A percentile compares a stretch with the other conserved stretches of the same genome.
phyloP scores from a whole-genome alignment of 2,329 filamentous ascomycete genomes.

The Diplodia scrobiculata region DNA sequence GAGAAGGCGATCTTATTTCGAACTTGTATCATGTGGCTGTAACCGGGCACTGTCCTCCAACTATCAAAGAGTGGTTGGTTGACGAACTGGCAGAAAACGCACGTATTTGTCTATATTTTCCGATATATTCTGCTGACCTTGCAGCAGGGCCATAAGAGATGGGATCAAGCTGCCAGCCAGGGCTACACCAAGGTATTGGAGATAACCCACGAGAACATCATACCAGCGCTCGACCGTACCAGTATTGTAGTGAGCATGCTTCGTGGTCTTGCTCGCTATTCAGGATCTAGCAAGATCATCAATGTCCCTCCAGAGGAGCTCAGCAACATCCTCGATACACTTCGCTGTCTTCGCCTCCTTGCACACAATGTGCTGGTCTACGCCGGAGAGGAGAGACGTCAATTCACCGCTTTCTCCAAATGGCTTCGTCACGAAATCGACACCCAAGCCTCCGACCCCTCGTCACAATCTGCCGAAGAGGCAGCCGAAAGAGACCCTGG shows the following conservation, averaged over 20 bases:
- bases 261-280: constrained; percentile 78
- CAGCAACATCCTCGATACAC: constrained; percentile 60
- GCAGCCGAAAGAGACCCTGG: constrained; percentile 74
- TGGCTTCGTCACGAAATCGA: constrained; percentile 88
- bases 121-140: neutral
- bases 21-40: constrained; percentile 82
- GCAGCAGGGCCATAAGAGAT: constrained; percentile 82
- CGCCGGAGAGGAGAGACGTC: constrained; percentile 73
- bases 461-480: constrained; percentile 63
- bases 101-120: constrained; percentile 38
- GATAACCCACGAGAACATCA: constrained; percentile 81
- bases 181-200: constrained; percentile 77
- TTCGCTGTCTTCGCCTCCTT: constrained; percentile 74
- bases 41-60: constrained; percentile 75
- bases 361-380: constrained; percentile 71
- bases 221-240: constrained; percentile 83
- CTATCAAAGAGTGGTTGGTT: constrained; percentile 82
- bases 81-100: constrained; percentile 80
- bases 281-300: constrained; percentile 64
- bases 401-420: constrained; percentile 75
- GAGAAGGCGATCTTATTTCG: constrained; percentile 67
- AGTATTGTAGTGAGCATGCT: constrained; percentile 79
- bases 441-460: constrained; percentile 66
- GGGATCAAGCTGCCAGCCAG: constrained; percentile 82
- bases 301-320: constrained; percentile 53